phyloP scores from a whole-genome alignment of 2,329 filamentous ascomycete species.

The Alternaria hordeiaustralica region DNA sequence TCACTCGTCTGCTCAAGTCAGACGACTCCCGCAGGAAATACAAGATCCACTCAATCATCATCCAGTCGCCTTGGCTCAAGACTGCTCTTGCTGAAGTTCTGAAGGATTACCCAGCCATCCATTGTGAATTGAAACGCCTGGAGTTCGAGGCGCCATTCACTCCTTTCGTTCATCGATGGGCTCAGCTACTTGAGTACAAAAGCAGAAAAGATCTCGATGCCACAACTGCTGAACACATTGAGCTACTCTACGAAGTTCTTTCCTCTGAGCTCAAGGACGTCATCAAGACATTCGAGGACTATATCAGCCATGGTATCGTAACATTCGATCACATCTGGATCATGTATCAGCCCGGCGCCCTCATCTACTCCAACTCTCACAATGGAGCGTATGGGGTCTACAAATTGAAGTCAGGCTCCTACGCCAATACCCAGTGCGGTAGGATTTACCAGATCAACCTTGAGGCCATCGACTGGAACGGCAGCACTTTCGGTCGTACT shows the following conservation, averaged over 20 bases:
- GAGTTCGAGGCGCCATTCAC: constrained; percentile 67
- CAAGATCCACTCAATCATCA: constrained; percentile 66
- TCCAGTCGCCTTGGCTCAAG: constrained; percentile 69
- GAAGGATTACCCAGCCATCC: constrained; percentile 65
- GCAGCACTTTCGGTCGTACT: constrained; percentile 34
- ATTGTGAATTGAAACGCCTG: constrained; percentile 64
- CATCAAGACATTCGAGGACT: constrained; percentile 48
- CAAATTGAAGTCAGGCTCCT: constrained; percentile 26
- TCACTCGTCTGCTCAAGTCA: constrained; percentile 48
- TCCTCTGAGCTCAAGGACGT: constrained; percentile 47
- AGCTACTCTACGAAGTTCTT: constrained; percentile 47
- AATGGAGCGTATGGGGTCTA: constrained; percentile 27
- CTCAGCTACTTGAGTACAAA: constrained; percentile 30
- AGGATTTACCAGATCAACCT: constrained; percentile 27
- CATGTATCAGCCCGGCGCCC: constrained; percentile 47
- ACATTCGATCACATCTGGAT: constrained; percentile 53
- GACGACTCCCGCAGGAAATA: constrained; percentile 65
- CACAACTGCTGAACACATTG: constrained; percentile 43
- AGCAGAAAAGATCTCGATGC: constrained; percentile 23
- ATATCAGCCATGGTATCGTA: constrained; percentile 44
- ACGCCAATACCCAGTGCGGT: constrained; percentile 29
- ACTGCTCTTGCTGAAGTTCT: constrained; percentile 62
- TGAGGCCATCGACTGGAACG: constrained; percentile 44
- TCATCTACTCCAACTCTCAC: constrained; percentile 33
- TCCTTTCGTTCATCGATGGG: constrained; percentile 71